Base-by-base conservation (phyloP, 176 grass and related monocot genomes). In the Canna indica region DNA sequence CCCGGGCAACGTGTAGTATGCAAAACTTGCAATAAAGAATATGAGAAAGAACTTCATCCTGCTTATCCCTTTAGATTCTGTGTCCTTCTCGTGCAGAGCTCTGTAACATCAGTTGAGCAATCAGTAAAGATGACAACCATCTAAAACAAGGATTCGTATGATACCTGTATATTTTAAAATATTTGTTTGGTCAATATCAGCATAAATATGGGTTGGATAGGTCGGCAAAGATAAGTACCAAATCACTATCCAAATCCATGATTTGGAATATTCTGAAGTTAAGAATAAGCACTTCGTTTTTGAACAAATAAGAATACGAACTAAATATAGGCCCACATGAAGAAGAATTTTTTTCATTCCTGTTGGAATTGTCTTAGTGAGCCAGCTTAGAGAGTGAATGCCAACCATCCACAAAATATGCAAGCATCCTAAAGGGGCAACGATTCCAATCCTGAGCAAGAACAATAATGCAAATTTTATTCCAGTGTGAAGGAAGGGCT, bases 1-100 rank as follows among this genome's bases (percentile, higher is more conserved):
- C 48, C 64, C 64, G 0, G 64, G 64, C 6, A 77, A 25, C 5
- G 24, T 36, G 47, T 77, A 69, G 64, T 77, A 77, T 2, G 33
- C 24, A 45, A 69, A 77, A 36, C 48, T 77, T 41, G 35, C 65
- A n/a, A 77, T 22, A 25, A 77, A 69, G 65, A 59, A 56, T 46
- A 67, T 34, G 4, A 77, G n/a, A 52, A 59, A 77, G 75, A 77
- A 77, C 27, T 77, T 36, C 27, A 77, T 26, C 36, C 75, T 57
- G 64, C 64, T 69, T 31, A 31, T 30, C 11, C 65, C 75, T 29
- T 59, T 77, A 1, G 50, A 67, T 7, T 3, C 8, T 5, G 25
- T 5, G 15, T 77, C 75, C 50, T 77, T 67, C 27, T 77, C 75
- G 31, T 77, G 75, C 14, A 77, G 53, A 68, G 65, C 47, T 54